These are phyloP conservation scores for Coemansia sp. DNA, from an alignment of 192 early-diverging fungal genomes.

Conservation along the genomic window DNA sequence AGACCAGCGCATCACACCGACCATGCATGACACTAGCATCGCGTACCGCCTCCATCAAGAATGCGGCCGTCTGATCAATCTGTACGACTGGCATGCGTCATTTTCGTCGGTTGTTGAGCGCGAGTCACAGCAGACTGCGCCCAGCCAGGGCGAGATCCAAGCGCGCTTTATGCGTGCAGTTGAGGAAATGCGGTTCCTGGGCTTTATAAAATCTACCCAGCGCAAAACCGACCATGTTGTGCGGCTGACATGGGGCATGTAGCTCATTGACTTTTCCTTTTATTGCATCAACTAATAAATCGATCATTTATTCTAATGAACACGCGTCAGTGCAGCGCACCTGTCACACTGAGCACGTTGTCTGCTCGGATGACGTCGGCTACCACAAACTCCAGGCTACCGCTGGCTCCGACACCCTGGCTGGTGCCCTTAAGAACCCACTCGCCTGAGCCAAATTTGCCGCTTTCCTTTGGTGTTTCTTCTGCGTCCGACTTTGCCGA, in stretches of 20 bases:
- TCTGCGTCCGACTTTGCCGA: background rate
- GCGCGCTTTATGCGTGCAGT: constrained; percentile 82
- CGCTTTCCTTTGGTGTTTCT: constrained; percentile 10
- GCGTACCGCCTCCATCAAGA: constrained; percentile 88
- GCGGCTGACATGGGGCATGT: constrained; percentile 75
- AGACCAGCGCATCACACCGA: constrained; percentile 56
- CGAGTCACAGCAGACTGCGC: constrained; percentile 30
- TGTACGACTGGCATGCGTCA: constrained; percentile 87
- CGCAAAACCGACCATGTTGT: constrained; percentile 93
- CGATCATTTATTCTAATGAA: background rate
- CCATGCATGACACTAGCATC: constrained; percentile 83
- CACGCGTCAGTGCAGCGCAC: constrained; percentile 57
- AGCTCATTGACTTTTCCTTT: constrained; percentile 8
- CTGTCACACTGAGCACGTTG: constrained; percentile 80
- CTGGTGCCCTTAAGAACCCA: constrained; percentile 71
- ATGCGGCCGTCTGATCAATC: constrained; percentile 90
- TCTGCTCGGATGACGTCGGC: constrained; percentile 77
- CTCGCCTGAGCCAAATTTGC: constrained; percentile 58
- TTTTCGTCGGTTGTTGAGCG: constrained; percentile 79
- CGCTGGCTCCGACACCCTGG: constrained; percentile 64
- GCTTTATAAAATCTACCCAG: constrained; percentile 85
- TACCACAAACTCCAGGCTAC: constrained; percentile 69
- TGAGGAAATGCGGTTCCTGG: constrained; percentile 85
- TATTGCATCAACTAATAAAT: background rate
- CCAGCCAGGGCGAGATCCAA: constrained; percentile 61